Base-by-base conservation (phyloP, 1,139 yeast genomes). In the Williopsis jadinii region DNA sequence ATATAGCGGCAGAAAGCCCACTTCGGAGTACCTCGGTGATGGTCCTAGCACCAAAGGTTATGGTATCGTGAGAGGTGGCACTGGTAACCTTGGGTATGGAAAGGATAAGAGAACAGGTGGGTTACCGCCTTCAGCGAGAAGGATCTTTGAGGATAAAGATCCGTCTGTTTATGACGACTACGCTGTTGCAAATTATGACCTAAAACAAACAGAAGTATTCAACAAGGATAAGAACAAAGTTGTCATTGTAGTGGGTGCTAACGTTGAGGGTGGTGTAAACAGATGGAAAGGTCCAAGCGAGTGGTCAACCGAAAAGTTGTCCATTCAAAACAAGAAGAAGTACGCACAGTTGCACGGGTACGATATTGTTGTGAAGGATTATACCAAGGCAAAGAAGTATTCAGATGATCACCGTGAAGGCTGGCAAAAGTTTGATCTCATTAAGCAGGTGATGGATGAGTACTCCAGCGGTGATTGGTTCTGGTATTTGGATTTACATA, bases 361-460 rank as follows among this genome's bases (percentile, higher is more conserved):
- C 42, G 64, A 63, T 33, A 48, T 63, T 12, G 53, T 63, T 6
- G 50, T 63, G 11, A 53, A 51, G 40, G 63, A 62, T 40, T 50
- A 56, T 39, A 63, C 64, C 19, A 55, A 54, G 38, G 54, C 58
- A 30, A 63, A 63, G 43, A 54, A 58, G 37, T 63, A 63, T 43
- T 61, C 62, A 33, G 58, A 61, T 41, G 66, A 62, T 32, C 54
- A 51, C 37, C 54, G 67, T 42, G 66, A 62, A 51, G 66, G 66
- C 3, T 63, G 67, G 67, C 66, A 61, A 44, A 63, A 62, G 42
- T 56, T 62, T 34, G 67, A 63, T 42, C 44, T 56, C 28, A 44
- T 63, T 26, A 52, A 60, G 32, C 56, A 50, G 15, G 56, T 58
- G 2, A 58, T 63, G 59, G 57, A 56, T 36, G 57, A 60, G 38